Base-by-base conservation (phyloP, 805 yeast genomes). In the Pachysolen tannophilus region DNA sequence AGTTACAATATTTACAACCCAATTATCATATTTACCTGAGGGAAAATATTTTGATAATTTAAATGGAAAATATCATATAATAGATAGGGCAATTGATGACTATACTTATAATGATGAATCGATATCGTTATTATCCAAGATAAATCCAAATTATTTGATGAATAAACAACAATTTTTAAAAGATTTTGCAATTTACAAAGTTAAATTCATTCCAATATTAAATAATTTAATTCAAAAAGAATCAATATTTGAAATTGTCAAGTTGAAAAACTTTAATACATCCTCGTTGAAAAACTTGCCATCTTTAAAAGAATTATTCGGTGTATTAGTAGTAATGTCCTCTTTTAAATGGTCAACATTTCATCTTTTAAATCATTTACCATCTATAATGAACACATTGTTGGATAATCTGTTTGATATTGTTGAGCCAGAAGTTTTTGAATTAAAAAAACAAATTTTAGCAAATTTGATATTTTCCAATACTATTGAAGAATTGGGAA, bases 341-440 rank as follows among this genome's bases (percentile, higher is more conserved):
- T 15, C 16, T 10, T 14, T 21, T 15, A 5, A 10, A 5, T 37
- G 39, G 39, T n/a, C 20, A 10, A n/a, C 34, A 5, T 11, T 4
- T 4, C 26, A 15, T 21, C 18, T 37, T 8, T n/a, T 33, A 11
- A 15, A 20, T 3, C 3, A 20, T 3, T 19, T 28, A 6, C 40
- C 40, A 5, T 6, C 27, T 6, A 29, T 26, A 3, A 37, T 37
- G 40, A 28, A 37, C 20, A 13, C 13, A 10, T 20, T 37, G n/a
- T 21, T 37, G 16, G 35, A 32, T 15, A 5, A 32, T 2, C 18
- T 10, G 7, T 11, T 4, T 7, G 13, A 23, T 23, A 20, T 33
- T 8, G n/a, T 17, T 9, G 27, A 36, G 14, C 27, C 27, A 5
- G 35, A 36, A 10, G 9, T 32, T 6, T n/a, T 27, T 7, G 29